Percentiles rank a stretch among this genome's conserved stretches.
Evolutionary conservation across 192 early-diverging fungal species (phyloP).

Genomic region (Chytriomyces sp.): DNA sequence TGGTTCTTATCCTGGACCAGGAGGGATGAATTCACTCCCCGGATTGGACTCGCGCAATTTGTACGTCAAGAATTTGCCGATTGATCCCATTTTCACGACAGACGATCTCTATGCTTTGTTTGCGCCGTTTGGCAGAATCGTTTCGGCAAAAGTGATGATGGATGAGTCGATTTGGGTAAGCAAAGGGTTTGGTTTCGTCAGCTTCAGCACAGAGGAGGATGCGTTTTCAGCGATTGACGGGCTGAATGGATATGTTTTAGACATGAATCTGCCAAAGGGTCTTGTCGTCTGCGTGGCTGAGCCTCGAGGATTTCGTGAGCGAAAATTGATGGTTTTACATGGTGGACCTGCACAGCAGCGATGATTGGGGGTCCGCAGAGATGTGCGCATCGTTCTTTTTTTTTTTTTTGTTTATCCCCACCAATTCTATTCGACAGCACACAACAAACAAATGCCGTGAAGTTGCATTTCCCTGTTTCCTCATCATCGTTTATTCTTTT

Average conservation of each 20-base stretch:
- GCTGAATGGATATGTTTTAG: slow-evolving; percentile 49
- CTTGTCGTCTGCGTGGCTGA: slow-evolving; percentile 61
- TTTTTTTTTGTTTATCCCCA: too few relatives aligned
- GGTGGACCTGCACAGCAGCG: slow-evolving; percentile 5
- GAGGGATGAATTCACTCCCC: background rate
- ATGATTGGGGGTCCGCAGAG: too few relatives aligned
- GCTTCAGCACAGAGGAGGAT: slow-evolving; percentile 43
- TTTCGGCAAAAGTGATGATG: slow-evolving; percentile 54
- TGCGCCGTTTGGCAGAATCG: slow-evolving; percentile 49
- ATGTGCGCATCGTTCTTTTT: too few relatives aligned
- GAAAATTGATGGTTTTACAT: slow-evolving; percentile 49
- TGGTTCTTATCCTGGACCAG: background rate
- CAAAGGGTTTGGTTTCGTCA: slow-evolving; percentile 61
- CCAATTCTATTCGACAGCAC: too few relatives aligned
- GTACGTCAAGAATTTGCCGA: slow-evolving; percentile 57
- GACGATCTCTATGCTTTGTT: slow-evolving; percentile 54
- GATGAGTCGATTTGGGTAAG: slow-evolving; percentile 51
- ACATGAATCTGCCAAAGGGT: slow-evolving; percentile 29
- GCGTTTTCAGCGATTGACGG: slow-evolving; percentile 45
- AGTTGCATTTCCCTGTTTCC: too few relatives aligned
- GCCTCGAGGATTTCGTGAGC: slow-evolving; percentile 53
- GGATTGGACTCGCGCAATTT: slow-evolving; percentile 51
- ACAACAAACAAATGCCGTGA: too few relatives aligned
- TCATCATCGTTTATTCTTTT: too few relatives aligned
- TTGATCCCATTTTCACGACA: slow-evolving; percentile 48